These are phyloP conservation scores for Gentiana dahurica DNA, from an alignment of 257 asterid genomes.

Conservation along the genomic window DNA sequence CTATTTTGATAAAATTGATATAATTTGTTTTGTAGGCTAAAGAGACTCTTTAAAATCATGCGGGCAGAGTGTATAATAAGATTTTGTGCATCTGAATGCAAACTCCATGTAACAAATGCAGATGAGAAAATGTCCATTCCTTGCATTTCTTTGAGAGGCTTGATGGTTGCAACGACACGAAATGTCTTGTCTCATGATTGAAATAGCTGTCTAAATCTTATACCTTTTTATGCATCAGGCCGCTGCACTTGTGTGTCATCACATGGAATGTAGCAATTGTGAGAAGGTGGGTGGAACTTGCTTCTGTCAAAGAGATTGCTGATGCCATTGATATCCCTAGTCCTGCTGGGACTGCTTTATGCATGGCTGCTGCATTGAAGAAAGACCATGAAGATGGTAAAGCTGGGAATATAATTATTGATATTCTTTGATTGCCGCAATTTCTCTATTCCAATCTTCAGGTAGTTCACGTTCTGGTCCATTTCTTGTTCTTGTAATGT, in stretches of 20 bases:
- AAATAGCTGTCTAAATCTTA: background rate
- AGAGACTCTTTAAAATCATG: no score
- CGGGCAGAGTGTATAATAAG: no score
- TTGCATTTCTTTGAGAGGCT: background rate
- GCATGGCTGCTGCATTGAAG: slow-evolving; percentile 94
- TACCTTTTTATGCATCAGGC: slow-evolving; percentile 42
- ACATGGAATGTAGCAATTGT: slow-evolving; percentile 95
- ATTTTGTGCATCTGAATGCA: no score
- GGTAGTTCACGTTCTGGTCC: background rate
- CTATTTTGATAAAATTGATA: no score
- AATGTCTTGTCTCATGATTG: background rate
- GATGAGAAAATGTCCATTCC: no score
- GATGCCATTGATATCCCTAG: slow-evolving; percentile 85
- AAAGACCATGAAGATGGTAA: slow-evolving; percentile 89
- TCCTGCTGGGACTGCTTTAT: slow-evolving; percentile 83
- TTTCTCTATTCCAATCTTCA: background rate
- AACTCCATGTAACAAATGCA: no score
- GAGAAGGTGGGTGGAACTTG: slow-evolving; percentile 87
- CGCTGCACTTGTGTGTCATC: slow-evolving; percentile 78
- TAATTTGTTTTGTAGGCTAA: no score
- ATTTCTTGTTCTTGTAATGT: background rate
- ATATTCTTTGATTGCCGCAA: background rate
- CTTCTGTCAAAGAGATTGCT: slow-evolving; percentile 59
- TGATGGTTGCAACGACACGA: background rate
- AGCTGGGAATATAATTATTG: slow-evolving; percentile 7